Percentiles rank a stretch among this genome's conserved stretches.
phyloP scores from a whole-genome alignment of 495 filamentous ascomycete species.

The Penicillium desertorum region DNA sequence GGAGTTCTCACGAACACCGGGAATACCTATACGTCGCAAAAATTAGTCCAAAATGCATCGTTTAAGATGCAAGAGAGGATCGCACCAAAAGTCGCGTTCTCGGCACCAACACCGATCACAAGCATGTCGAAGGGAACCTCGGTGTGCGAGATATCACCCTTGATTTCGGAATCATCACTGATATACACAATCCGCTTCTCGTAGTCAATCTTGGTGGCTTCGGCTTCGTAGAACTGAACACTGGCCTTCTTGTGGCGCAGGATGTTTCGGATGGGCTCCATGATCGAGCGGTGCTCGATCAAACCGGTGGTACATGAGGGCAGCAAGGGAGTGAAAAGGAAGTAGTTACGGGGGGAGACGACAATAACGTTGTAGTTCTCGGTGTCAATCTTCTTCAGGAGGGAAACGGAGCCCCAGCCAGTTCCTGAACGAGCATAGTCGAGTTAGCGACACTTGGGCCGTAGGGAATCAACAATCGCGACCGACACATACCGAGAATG shows the following conservation, averaged over 20 bases:
- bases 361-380: slow-evolving; percentile 98
- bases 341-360: slow-evolving; percentile 95
- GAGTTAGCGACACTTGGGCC: slow-evolving; percentile 16
- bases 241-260: slow-evolving; percentile 85
- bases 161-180: slow-evolving; percentile 89
- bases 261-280: slow-evolving; percentile 97
- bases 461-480: not conserved
- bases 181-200: slow-evolving; percentile 84
- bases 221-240: slow-evolving; percentile 97
- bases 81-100: slow-evolving; percentile 95
- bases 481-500: slow-evolving; percentile 71
- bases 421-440: slow-evolving; percentile 59
- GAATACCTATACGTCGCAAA: slow-evolving; percentile 60
- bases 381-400: slow-evolving; percentile 97
- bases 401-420: slow-evolving; percentile 94
- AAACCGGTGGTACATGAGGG: slow-evolving; percentile 96
- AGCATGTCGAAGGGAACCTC: slow-evolving; percentile 98
- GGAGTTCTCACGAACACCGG: slow-evolving; percentile 89
- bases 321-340: slow-evolving; percentile 97
- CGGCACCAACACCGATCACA: slow-evolving; percentile 92
- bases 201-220: slow-evolving; percentile 94
- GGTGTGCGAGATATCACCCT: slow-evolving; percentile 76
- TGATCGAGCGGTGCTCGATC: slow-evolving; percentile 98
- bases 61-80: slow-evolving; percentile 4
- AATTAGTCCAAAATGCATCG: slow-evolving; percentile 13